phyloP scores from a whole-genome alignment of 148 eudicot genomes.

The Chenopodium berlandieri region DNA sequence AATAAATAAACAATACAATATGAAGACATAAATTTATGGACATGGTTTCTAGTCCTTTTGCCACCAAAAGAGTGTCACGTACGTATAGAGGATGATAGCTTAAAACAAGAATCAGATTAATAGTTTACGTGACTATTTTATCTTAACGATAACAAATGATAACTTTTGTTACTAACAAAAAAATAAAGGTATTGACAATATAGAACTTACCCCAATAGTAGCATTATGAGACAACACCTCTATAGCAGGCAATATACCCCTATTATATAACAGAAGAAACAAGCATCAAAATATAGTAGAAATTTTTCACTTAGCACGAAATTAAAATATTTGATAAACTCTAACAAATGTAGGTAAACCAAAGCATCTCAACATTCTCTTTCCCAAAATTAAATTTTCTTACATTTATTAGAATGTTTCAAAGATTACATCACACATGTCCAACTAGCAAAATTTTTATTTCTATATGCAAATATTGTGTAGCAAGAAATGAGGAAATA shows the following conservation, averaged over 20 bases:
- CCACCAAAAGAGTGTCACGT: not conserved
- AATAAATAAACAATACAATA: too few relatives aligned
- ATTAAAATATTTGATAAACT: not conserved
- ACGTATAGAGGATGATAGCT: too few relatives aligned
- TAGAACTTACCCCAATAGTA: conserved; percentile 66
- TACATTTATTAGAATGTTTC: too few relatives aligned
- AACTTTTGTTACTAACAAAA: not conserved
- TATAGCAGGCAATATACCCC: conserved; percentile 88
- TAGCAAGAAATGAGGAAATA: too few relatives aligned
- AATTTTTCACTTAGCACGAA: not conserved
- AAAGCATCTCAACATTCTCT: not conserved
- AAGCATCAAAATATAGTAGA: not conserved
- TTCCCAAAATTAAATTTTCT: too few relatives aligned
- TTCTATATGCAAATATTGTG: too few relatives aligned
- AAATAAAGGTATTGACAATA: not conserved
- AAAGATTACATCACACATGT: too few relatives aligned
- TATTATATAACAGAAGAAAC: conserved; percentile 31
- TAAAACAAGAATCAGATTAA: too few relatives aligned
- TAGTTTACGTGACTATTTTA: too few relatives aligned
- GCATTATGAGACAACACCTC: conserved; percentile 42
- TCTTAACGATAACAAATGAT: too few relatives aligned
- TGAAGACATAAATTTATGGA: not conserved
- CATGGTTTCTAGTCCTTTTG: not conserved
- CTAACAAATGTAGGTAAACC: not conserved
- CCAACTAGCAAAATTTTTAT: too few relatives aligned